phyloP scores from a whole-genome alignment of 257 asterid species.

The Ocimum tenuiflorum region DNA sequence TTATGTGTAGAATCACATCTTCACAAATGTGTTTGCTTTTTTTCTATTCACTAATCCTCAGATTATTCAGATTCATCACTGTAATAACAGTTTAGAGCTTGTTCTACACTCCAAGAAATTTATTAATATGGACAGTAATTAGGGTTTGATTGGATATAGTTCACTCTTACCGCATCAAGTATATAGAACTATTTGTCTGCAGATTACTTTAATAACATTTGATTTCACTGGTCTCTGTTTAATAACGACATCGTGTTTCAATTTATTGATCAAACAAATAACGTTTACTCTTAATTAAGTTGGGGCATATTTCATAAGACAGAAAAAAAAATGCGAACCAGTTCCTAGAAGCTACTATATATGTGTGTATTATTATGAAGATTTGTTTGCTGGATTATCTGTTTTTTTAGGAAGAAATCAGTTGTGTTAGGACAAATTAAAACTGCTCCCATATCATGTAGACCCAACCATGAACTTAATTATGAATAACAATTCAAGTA shows the following conservation, averaged over 20 bases:
- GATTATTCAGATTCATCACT: neutral
- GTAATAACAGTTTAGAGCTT: neutral
- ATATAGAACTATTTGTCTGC: too few relatives aligned
- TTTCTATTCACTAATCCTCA: neutral
- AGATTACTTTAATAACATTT: too few relatives aligned
- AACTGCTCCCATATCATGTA: neutral
- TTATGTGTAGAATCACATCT: slow-evolving; percentile 5
- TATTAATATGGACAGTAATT: neutral
- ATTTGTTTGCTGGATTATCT: neutral
- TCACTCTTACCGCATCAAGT: neutral
- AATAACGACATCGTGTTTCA: too few relatives aligned
- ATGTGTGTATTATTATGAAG: neutral
- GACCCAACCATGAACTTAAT: neutral
- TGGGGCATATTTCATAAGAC: too few relatives aligned
- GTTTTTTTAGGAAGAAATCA: neutral
- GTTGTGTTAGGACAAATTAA: neutral
- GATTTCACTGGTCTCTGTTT: too few relatives aligned
- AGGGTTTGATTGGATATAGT: neutral
- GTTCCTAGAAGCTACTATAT: neutral
- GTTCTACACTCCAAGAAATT: neutral
- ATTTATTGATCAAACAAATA: too few relatives aligned
- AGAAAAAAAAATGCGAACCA: too few relatives aligned
- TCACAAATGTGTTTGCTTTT: neutral
- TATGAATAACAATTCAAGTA: neutral
- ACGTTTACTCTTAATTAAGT: too few relatives aligned